A percentile compares a stretch with the other conserved stretches of the same genome.
These are phyloP conservation scores for Fusarium sp. DNA, from an alignment of 2,329 filamentous ascomycete species.

Conservation along the genomic window DNA sequence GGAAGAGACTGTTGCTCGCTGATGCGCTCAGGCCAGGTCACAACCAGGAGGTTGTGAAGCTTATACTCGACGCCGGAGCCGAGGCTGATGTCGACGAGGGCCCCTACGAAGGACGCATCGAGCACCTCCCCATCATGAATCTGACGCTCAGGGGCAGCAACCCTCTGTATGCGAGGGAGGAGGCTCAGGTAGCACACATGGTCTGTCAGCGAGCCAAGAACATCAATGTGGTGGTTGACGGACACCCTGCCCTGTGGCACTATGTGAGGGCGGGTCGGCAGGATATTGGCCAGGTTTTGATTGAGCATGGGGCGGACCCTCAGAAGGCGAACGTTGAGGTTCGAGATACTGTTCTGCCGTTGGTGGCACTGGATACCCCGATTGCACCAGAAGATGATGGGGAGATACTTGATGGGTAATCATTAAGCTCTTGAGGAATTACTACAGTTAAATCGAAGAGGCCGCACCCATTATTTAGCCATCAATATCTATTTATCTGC, in stretches of 20 bases:
- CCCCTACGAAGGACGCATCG: background rate
- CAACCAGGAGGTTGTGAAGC: constrained; percentile 11
- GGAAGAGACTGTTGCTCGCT: constrained; percentile 21
- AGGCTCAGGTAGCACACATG: constrained; percentile 15
- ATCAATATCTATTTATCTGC: background rate
- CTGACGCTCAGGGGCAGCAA: constrained; percentile 19
- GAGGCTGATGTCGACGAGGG: constrained; percentile 24
- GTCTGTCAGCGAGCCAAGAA: constrained; percentile 23
- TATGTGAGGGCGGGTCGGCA: constrained; percentile 20
- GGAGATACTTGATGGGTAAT: background rate
- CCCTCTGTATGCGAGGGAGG: constrained; percentile 10
- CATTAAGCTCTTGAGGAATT: background rate
- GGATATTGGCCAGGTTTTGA: constrained; percentile 28
- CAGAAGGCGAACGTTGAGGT: constrained; percentile 26
- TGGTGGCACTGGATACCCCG: constrained; percentile 2
- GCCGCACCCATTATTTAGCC: background rate
- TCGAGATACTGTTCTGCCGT: constrained; percentile 5
- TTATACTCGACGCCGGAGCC: constrained; percentile 23
- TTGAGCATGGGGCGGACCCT: constrained; percentile 23
- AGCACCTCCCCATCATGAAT: constrained; percentile 29
- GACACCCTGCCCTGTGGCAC: constrained; percentile 26
- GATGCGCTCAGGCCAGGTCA: constrained; percentile 13
- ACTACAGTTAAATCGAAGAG: background rate
- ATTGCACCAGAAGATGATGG: background rate
- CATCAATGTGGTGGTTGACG: constrained; percentile 15